Base-by-base conservation (phyloP, 768 basidiomycete species). In the Macrolepiota dolichaula region DNA sequence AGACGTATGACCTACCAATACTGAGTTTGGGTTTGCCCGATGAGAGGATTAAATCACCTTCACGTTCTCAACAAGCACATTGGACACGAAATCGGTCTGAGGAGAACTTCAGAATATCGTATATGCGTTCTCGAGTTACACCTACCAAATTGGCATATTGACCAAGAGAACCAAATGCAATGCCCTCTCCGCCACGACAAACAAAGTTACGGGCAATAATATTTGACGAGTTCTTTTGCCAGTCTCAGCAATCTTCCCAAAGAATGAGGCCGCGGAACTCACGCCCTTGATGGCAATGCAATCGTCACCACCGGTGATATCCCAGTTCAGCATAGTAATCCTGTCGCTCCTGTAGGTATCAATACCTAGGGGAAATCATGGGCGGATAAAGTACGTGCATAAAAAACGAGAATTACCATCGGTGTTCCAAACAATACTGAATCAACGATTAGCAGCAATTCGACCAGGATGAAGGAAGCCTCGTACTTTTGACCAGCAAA, bases 271-370 rank as follows among this genome's bases (percentile, higher is more conserved):
- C 32, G 17, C 15, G 12, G 37, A 55, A 69, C 81, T 27, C 65
- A 85, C 83, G 6, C 84, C 84, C 73, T 86, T 85, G 72, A 86
- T 82, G 7, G 83, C 84, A n/a, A 86, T 70, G 60, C 85, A 86
- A 64, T 86, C 85, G 65, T 86, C 85, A 17, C 85, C 84, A 57
- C 79, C 82, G n/a, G 84, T 85, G 17, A 86, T 74, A 70, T 86
- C 84, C 80, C 80, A 86, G 66, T 86, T 83, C 38, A 79, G 62
- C 60, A 87, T 65, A 2, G 77, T 70, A 36, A 86, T 69, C 4
- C 72, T 66, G 62, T 82, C 76, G 60, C 81, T 82, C 32, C 83
- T 75, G 63, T 80, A 86, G 0, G 82, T 85, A 67, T 85, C 75
- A 55, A 84, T 83, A 1, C 83, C 82, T 83, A 32, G 47, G 27